Conservation (phyloP, 2,329 filamentous ascomycete genomes). For the Bretziella fagacearum region DNA sequence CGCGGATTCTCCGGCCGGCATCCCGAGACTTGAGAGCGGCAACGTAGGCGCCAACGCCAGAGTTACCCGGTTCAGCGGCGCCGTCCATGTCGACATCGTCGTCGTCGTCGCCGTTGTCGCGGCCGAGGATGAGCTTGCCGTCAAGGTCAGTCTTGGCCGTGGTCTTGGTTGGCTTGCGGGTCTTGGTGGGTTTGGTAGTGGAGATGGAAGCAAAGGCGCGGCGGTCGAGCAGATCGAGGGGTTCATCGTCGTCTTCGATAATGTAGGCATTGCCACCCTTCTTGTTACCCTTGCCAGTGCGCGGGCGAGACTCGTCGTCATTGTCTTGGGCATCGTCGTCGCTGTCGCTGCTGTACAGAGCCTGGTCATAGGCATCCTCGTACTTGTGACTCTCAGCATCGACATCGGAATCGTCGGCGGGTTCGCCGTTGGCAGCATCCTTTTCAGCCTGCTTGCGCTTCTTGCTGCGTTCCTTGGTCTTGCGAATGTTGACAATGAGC, state of each 20-base stretch:
- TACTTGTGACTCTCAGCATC: slow-evolving; percentile 40
- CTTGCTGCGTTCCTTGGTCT: slow-evolving; percentile 82
- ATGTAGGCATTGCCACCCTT: slow-evolving; percentile 65
- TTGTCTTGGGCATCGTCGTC: slow-evolving; percentile 36
- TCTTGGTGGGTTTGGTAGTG: slow-evolving; percentile 61
- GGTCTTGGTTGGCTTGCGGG: slow-evolving; percentile 36
- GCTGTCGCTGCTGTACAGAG: slow-evolving; percentile 71
- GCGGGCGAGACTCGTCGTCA: slow-evolving; percentile 17
- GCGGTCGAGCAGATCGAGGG: slow-evolving; percentile 80
- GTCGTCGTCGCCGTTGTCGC: slow-evolving; percentile 33
- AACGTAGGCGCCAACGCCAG: slow-evolving; percentile 51
- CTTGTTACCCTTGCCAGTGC: slow-evolving; percentile 22
- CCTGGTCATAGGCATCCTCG: slow-evolving; percentile 87
- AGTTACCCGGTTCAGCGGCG: slow-evolving; percentile 34
- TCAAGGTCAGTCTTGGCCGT: slow-evolving; percentile 58
- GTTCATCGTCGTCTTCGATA: slow-evolving; percentile 84
- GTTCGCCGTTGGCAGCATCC: slow-evolving; percentile 28
- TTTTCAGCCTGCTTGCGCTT: slow-evolving; percentile 61
- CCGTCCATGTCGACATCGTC: slow-evolving; percentile 50
- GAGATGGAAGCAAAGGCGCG: slow-evolving; percentile 85
- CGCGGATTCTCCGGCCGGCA: slow-evolving; percentile 44
- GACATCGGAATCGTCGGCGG: slow-evolving; percentile 18
- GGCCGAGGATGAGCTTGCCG: slow-evolving; percentile 63
- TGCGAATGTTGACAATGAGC: slow-evolving; percentile 83
- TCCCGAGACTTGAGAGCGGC: slow-evolving; percentile 52